Evolutionary conservation across 2,329 filamentous ascomycete genomes (phyloP), one percentile per base, ranked within the genome.

Genomic region (Alternaria alternata): DNA sequence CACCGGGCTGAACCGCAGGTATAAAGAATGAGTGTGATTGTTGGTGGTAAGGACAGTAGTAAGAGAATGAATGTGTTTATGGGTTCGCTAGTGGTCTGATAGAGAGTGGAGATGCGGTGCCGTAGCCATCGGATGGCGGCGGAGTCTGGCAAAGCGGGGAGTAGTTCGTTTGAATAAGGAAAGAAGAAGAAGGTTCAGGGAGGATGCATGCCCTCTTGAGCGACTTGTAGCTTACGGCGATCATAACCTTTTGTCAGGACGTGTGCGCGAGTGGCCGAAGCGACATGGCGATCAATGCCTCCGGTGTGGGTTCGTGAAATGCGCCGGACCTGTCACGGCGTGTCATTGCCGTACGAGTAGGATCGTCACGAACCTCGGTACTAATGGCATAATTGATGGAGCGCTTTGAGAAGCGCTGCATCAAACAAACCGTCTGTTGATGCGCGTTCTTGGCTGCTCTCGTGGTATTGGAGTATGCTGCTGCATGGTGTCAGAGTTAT

Each of bases 201-300:
- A 53, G 39, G 61, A 41, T 44, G 42, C 47, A 53, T 46, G 46
- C 39, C n/a, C 30, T 64, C 54, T 55, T 53, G 48, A 57, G 62
- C 42, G 30, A 55, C 47, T 57, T 43, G 41, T 28, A 48, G 59
- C 44, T 43, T 46, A 36, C 30, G 67, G 51, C 64, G 68, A 69
- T 69, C 66, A 24, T 68, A 64, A 65, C 66, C 66, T 64, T 61
- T 65, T 59, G 65, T 59, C 61, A 64, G 59, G 63, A 54, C 47
- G 47, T 59, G 59, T 62, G 59, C 52, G 56, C 62, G 59, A 62
- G 52, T 55, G 55, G 54, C 61, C 59, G 61, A 65, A 61, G 59
- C 65, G 59, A 54, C 54, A 54, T 48, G 68, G 49, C 67, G 68
- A 71, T 71, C 68, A 65, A 71, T 68, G 67, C 67, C 65, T 61